These are phyloP conservation scores for Metschnikowia chrysomelidarum DNA, from an alignment of 805 yeast genomes.

Conservation along the genomic window DNA sequence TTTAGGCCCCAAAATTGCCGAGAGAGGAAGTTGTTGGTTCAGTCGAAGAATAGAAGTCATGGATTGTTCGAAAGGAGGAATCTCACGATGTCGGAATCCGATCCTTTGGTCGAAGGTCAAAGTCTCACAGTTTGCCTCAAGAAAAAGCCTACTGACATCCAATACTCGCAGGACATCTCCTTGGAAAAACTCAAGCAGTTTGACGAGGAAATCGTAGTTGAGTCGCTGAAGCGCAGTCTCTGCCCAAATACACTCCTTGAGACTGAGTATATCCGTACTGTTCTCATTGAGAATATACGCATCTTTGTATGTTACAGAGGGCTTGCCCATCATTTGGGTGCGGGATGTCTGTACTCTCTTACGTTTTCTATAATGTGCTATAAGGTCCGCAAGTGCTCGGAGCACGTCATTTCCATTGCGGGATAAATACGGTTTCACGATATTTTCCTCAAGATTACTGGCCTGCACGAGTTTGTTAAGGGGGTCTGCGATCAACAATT, in stretches of 20 bases:
- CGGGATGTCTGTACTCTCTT: constrained; percentile 12
- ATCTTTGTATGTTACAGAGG: constrained; percentile 4
- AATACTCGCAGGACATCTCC: constrained; percentile 44
- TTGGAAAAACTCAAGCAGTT: constrained; percentile 41
- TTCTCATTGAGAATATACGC: constrained; percentile 23
- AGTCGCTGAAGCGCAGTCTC: constrained; percentile 35
- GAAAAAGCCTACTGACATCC: constrained; percentile 29
- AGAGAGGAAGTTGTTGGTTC: constrained; percentile 3
- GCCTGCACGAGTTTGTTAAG: constrained; percentile 4
- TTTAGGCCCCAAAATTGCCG: constrained; percentile 5
- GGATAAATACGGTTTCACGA: constrained; percentile 20
- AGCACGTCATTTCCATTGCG: constrained; percentile 26
- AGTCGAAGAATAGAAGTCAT: constrained; percentile 4
- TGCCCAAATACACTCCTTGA: constrained; percentile 10
- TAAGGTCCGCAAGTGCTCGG: constrained; percentile 37
- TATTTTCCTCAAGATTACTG: constrained; percentile 6
- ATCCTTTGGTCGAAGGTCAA: constrained; percentile 24
- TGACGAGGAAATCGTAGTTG: constrained; percentile 37
- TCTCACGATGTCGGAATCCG: constrained; percentile 5
- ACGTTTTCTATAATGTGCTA: constrained; percentile 18
- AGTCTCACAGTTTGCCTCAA: constrained; percentile 27
- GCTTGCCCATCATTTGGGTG: constrained; percentile 7
- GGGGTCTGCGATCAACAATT: constrained; percentile 11
- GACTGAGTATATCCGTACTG: constrained; percentile 8
- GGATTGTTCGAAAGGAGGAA: constrained; percentile 1